Conservation (phyloP, 2,329 filamentous ascomycete genomes). For the Diaporthe destruens region DNA sequence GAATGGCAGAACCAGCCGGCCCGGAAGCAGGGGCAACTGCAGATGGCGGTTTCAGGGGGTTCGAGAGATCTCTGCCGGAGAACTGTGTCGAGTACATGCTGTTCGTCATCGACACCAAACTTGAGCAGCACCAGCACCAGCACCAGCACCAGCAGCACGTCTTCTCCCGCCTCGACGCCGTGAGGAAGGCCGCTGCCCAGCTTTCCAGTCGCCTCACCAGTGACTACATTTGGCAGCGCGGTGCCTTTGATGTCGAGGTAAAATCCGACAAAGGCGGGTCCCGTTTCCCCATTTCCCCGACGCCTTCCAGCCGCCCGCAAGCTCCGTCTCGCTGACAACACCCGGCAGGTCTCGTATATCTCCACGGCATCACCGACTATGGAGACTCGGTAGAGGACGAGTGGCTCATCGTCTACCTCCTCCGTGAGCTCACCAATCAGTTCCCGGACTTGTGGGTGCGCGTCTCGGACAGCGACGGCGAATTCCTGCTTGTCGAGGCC, state of each 20-base stretch:
- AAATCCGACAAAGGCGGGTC: constrained; percentile 69
- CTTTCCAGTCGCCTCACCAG: constrained; percentile 75
- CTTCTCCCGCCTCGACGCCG: constrained; percentile 75
- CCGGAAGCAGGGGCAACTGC: constrained; percentile 44
- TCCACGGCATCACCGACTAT: constrained; percentile 85
- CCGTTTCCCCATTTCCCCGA: neutral
- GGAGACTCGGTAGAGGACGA: constrained; percentile 97
- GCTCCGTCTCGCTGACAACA: constrained; percentile 10
- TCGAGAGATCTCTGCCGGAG: constrained; percentile 71
- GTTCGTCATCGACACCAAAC: constrained; percentile 73
- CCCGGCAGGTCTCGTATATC: constrained; percentile 64
- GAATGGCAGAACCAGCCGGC: constrained; percentile 4
- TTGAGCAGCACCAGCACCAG: constrained; percentile 64
- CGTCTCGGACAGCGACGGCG: constrained; percentile 88
- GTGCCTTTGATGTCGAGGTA: constrained; percentile 78
- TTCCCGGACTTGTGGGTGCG: constrained; percentile 84
- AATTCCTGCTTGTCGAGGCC: constrained; percentile 95
- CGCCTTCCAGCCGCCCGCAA: neutral
- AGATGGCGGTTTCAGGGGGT: constrained; percentile 48
- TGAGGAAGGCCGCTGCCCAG: constrained; percentile 76
- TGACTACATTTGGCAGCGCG: constrained; percentile 96
- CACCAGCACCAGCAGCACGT: constrained; percentile 59
- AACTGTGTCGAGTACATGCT: constrained; percentile 89
- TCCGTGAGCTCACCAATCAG: constrained; percentile 82
- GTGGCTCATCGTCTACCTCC: constrained; percentile 93